Conservation (phyloP, 768 basidiomycete genomes). For the Tricholoma hemisulphureum region DNA sequence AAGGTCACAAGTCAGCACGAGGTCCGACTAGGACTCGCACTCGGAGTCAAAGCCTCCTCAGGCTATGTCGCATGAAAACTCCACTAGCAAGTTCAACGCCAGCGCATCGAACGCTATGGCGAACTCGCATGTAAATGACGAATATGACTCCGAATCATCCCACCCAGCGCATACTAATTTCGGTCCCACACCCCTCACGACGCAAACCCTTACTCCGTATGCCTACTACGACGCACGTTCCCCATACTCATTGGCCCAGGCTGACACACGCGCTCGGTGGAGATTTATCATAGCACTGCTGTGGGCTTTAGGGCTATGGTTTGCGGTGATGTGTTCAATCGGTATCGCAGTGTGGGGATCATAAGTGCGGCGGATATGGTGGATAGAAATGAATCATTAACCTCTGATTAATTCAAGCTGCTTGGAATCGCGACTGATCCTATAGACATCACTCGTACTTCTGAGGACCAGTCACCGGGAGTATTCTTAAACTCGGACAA, state of each 20-base stretch:
- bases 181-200: slow-evolving; percentile 39
- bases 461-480: too few species aligned
- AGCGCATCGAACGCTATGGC: slow-evolving; percentile 2
- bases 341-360: too few species aligned
- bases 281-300: slow-evolving; percentile 35
- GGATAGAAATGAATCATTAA: too few species aligned
- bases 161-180: slow-evolving; percentile 23
- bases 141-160: slow-evolving; percentile 6
- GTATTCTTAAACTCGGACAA: too few species aligned
- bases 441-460: too few species aligned
- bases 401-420: too few species aligned
- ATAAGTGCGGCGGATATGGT: too few species aligned
- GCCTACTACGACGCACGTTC: slow-evolving; percentile 39
- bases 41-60: too few species aligned
- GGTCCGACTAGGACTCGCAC: too few species aligned
- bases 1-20: too few species aligned
- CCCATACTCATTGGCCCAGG: slow-evolving; percentile 26
- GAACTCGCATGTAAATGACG: slow-evolving; percentile 10
- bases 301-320: slow-evolving; percentile 29
- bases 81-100: neutral
- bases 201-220: slow-evolving; percentile 35
- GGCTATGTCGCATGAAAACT: neutral
- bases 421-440: too few species aligned
- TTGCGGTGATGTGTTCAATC: slow-evolving; percentile 26
- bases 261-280: slow-evolving; percentile 36